Conservation (phyloP, 345 rosid genomes). For the Linum lewisii region DNA sequence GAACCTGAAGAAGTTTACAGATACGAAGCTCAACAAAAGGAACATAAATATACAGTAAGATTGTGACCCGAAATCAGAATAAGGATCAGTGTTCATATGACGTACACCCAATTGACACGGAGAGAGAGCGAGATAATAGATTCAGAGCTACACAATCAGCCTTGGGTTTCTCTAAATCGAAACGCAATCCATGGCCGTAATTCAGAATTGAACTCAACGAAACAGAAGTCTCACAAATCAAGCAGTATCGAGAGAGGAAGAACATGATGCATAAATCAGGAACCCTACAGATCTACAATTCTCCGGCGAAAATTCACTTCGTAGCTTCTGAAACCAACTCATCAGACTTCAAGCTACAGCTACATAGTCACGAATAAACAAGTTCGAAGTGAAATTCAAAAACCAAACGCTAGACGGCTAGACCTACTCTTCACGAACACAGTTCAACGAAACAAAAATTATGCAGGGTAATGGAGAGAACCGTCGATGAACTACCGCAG, state of each 20-base stretch:
- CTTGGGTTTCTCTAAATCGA: too few relatives aligned
- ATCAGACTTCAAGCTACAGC: not conserved
- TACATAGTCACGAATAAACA: not conserved
- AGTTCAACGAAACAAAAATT: too few relatives aligned
- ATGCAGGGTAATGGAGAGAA: too few relatives aligned
- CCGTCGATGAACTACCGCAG: not conserved
- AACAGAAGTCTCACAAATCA: not conserved
- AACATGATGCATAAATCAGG: not conserved
- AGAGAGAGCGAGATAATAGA: not conserved
- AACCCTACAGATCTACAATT: conserved; percentile 8
- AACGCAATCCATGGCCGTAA: too few relatives aligned
- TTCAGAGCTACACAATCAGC: too few relatives aligned
- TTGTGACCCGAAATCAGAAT: too few relatives aligned
- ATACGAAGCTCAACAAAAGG: not conserved
- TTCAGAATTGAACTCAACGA: not conserved
- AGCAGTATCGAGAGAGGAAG: not conserved
- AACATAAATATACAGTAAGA: not conserved
- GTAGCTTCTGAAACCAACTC: not conserved
- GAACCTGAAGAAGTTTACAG: not conserved
- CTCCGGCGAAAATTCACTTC: not conserved
- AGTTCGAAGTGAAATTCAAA: not conserved
- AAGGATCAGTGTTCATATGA: too few relatives aligned
- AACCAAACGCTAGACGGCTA: not conserved
- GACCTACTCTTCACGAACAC: not conserved
- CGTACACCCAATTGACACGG: not conserved